Percentiles rank a stretch among this genome's conserved stretches.
Evolutionary conservation across 1,284 basidiomycete genomes (phyloP).

Genomic region (Dichomitus squalens): DNA sequence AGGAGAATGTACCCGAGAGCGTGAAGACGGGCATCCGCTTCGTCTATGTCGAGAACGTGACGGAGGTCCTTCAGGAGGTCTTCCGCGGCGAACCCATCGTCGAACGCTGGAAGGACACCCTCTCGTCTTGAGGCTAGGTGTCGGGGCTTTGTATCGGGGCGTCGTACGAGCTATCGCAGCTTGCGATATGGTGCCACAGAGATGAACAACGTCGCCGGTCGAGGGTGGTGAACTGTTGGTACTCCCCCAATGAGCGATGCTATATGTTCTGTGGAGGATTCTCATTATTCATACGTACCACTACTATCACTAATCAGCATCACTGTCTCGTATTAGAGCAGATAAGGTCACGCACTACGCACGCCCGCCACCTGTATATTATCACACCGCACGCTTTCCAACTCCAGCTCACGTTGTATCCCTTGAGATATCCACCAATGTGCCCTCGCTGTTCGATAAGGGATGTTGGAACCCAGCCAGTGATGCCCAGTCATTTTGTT

Average conservation of each 20-base stretch:
- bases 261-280: not conserved
- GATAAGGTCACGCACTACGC: slow-evolving; percentile 14
- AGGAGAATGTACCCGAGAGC: slow-evolving; percentile 93
- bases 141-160: not conserved
- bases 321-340: slow-evolving; percentile 22
- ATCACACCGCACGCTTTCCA: slow-evolving; percentile 18
- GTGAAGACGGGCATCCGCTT: slow-evolving; percentile 94
- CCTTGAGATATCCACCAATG: no score
- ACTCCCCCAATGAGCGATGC: not conserved
- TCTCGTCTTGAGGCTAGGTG: slow-evolving; percentile 23
- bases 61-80: slow-evolving; percentile 85
- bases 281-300: slow-evolving; percentile 9
- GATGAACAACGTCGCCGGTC: not conserved
- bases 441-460: no score
- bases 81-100: slow-evolving; percentile 66
- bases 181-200: not conserved
- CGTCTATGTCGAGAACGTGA: slow-evolving; percentile 91
- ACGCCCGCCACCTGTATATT: slow-evolving; percentile 24
- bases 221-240: not conserved
- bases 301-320: slow-evolving; percentile 17
- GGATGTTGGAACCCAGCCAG: no score
- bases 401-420: slow-evolving; percentile 18
- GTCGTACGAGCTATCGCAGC: not conserved
- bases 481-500: no score
- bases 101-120: slow-evolving; percentile 70